Evolutionary conservation across 345 rosid genomes (phyloP).

Genomic region (Lenwebbia sp.): DNA sequence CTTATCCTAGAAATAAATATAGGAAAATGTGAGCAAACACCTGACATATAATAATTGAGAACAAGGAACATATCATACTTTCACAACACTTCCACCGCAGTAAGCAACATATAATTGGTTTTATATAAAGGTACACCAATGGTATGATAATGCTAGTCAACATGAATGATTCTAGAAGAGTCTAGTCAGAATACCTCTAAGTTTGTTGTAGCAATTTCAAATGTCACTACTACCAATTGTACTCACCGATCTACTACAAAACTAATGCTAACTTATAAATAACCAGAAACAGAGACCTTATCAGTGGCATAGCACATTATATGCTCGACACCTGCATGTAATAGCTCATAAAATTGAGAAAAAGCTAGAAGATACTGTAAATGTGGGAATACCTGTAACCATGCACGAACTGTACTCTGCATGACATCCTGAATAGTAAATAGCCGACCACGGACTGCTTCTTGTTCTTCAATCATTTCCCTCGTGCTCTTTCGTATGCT

Average conservation of each 20-base stretch:
- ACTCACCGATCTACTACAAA: background rate
- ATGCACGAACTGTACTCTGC: constrained; percentile 58
- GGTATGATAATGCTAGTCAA: background rate
- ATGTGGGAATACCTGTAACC: constrained; percentile 40
- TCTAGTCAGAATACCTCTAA: background rate
- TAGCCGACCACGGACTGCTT: constrained; percentile 47
- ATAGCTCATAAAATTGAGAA: background rate
- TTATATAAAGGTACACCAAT: background rate
- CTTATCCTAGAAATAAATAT: constrained; percentile 16
- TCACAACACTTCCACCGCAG: background rate
- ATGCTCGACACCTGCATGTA: background rate
- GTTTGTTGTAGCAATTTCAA: background rate
- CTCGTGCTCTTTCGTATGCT: constrained; percentile 37
- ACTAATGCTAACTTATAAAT: background rate
- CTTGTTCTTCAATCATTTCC: constrained; percentile 53
- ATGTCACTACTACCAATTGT: background rate
- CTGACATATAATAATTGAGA: background rate
- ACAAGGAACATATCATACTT: background rate
- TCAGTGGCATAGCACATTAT: background rate
- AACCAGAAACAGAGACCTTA: background rate
- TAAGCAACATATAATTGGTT: background rate
- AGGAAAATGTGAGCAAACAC: background rate
- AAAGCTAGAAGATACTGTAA: background rate
- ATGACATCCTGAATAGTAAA: constrained; percentile 59
- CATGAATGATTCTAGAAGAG: background rate